Conservation (phyloP, 1,284 basidiomycete species). For the Apiotrichum gamsii region DNA sequence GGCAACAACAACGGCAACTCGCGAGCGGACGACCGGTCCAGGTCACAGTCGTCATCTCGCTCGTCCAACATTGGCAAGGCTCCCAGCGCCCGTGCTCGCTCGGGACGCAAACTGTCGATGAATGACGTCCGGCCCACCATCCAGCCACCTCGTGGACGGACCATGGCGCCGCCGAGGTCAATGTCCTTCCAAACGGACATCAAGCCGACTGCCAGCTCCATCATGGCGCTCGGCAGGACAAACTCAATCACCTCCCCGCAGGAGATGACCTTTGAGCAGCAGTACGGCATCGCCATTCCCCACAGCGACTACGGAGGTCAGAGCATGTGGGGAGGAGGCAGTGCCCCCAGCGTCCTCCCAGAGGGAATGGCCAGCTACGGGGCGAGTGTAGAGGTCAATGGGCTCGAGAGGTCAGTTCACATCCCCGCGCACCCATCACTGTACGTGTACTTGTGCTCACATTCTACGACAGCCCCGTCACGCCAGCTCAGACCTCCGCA, state of each 20-base stretch:
- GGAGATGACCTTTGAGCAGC: constrained; percentile 11
- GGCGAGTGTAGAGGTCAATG: constrained; percentile 19
- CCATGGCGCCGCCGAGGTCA: constrained; percentile 17
- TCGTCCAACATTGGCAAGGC: constrained; percentile 34
- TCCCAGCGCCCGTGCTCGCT: constrained; percentile 21
- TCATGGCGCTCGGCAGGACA: constrained; percentile 6
- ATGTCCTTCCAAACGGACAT: constrained; percentile 18
- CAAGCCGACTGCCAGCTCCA: constrained; percentile 5
- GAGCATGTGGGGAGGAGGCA: constrained; percentile 17
- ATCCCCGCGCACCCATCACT: too few species aligned
- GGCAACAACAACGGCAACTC: constrained; percentile 14
- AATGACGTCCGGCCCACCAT: constrained; percentile 28
- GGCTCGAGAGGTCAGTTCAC: constrained; percentile 18
- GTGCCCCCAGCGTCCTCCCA: constrained; percentile 22
- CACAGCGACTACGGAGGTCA: constrained; percentile 11
- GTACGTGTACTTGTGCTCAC: not conserved
- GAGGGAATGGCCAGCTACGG: constrained; percentile 23
- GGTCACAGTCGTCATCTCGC: constrained; percentile 30
- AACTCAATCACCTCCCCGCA: constrained; percentile 11
- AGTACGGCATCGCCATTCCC: constrained; percentile 31
- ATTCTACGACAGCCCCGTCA: constrained; percentile 25
- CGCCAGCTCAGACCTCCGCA: constrained; percentile 27
- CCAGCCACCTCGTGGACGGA: constrained; percentile 8
- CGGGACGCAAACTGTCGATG: constrained; percentile 35
- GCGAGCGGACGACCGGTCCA: constrained; percentile 27